Base-by-base conservation (phyloP, 306 rosid species). In the Cicer bijugum region DNA sequence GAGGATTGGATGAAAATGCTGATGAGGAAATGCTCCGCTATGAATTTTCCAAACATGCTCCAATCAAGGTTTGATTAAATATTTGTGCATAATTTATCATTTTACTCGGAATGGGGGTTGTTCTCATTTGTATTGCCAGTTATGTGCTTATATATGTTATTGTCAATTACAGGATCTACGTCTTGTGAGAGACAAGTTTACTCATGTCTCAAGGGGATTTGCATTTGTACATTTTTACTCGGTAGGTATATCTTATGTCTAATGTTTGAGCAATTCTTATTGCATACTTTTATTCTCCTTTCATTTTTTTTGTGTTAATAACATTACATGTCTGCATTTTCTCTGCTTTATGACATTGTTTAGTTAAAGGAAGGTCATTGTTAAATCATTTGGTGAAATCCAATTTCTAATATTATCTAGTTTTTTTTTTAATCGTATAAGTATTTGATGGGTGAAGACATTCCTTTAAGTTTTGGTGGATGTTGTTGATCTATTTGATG, bases 21-120 rank as follows among this genome's bases (percentile, higher is more conserved):
- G 98, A 94, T 68, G 98, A 91, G 85, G 98, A 89, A 87, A 91
- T 91, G 97, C 92, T 94, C 67, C 98, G 98, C 68, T 94, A 91
- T 81, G 98, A 94, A 69, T 94, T 94, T 79, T 94, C 97, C 45
- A 94, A 94, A 81, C 97, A 94, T 84, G 97, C 96, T 81, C 95
- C 98, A 65, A 87, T 94, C 66, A 94, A 94, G 95, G 98, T 94
- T 56, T 38, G 60, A 73, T 73, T 68, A 68, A 77, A 67, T 53
- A 42, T 8, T 40, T 73, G 38, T 38, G 70, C 43, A 71, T 75
- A 40, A 35, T 44, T 42, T 33, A 35, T 39, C 38, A 14, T 71
- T 19, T 50, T 57, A 17, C 37, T 0, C 2, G n/a, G 37, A 10
- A 37, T 33, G 10, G 35, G 69, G 50, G 37, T 53, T 64, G 16